These are phyloP conservation scores for Tetracentron sinense DNA, from an alignment of 164 flowering plant species.

Conservation along the genomic window DNA sequence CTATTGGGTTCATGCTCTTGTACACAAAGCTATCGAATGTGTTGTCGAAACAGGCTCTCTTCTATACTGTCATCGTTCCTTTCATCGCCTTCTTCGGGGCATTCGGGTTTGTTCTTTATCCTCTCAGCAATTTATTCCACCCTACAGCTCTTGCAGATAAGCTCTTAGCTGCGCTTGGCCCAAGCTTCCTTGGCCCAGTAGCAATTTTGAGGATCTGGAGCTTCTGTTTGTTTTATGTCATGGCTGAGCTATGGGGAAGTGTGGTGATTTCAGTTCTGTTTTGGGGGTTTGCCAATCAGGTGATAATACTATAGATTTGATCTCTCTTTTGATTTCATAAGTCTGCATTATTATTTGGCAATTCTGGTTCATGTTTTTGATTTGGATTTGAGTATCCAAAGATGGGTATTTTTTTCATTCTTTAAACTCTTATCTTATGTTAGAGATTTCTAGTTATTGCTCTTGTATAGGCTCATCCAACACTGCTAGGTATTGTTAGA, in stretches of 20 bases:
- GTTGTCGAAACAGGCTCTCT: conserved; percentile 83
- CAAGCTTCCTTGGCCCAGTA: conserved; percentile 89
- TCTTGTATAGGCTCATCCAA: background rate
- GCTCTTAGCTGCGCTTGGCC: conserved; percentile 71
- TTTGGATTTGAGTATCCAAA: background rate
- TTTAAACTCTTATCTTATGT: too few relatives aligned
- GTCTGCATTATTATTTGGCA: background rate
- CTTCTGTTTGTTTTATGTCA: conserved; percentile 95
- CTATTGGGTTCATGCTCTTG: conserved; percentile 85
- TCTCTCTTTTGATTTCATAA: background rate
- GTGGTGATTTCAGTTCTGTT: conserved; percentile 95
- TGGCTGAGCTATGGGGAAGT: conserved; percentile 99
- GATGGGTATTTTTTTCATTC: too few relatives aligned
- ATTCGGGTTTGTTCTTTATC: conserved; percentile 87
- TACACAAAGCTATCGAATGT: conserved; percentile 85
- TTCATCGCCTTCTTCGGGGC: conserved; percentile 96
- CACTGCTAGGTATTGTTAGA: background rate
- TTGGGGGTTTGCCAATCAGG: conserved; percentile 99
- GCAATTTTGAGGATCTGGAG: conserved; percentile 98
- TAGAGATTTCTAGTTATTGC: background rate
- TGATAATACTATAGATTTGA: conserved; percentile 18
- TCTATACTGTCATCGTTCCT: conserved; percentile 76
- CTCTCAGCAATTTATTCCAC: conserved; percentile 69
- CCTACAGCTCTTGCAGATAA: conserved; percentile 84
- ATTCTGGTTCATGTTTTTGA: background rate